A percentile compares a stretch with the other conserved stretches of the same genome.
Conservation (phyloP, 768 basidiomycete genomes). For the Kwoniella dejecticola region DNA sequence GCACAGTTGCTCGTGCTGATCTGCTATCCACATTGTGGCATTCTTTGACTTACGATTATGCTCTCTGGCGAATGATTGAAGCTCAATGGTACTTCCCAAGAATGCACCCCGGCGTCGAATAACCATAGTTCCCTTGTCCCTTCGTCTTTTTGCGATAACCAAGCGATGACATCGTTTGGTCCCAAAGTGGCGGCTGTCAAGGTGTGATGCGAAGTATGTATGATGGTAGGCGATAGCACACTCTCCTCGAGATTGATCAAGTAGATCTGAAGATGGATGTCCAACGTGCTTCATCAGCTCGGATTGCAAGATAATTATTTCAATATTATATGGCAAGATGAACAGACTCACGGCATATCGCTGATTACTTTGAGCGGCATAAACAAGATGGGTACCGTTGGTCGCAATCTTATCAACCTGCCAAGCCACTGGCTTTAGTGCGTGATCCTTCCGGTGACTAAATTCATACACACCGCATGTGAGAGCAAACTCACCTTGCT, state of each 20-base stretch:
- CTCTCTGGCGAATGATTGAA: slow-evolving; percentile 16
- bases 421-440: neutral
- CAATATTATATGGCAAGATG: no score
- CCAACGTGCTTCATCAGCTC: no score
- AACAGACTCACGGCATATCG: no score
- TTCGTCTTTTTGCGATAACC: slow-evolving; percentile 21
- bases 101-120: neutral
- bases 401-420: neutral
- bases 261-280: neutral
- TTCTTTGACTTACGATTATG: slow-evolving; percentile 18
- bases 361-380: neutral
- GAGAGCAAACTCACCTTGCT: no score
- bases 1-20: no score
- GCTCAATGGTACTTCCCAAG: slow-evolving; percentile 18
- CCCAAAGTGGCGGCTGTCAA: neutral
- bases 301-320: no score
- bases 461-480: no score
- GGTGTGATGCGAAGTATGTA: slow-evolving; percentile 7
- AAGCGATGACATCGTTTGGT: slow-evolving; percentile 3
- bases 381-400: slow-evolving; percentile 7
- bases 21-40: no score
- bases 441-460: no score
- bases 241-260: slow-evolving; percentile 5
- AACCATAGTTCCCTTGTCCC: slow-evolving; percentile 21
- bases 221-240: neutral